Evolutionary conservation across 257 asterid species (phyloP), one percentile per base, ranked within the genome.

Genomic region (Gentiana straminea): DNA sequence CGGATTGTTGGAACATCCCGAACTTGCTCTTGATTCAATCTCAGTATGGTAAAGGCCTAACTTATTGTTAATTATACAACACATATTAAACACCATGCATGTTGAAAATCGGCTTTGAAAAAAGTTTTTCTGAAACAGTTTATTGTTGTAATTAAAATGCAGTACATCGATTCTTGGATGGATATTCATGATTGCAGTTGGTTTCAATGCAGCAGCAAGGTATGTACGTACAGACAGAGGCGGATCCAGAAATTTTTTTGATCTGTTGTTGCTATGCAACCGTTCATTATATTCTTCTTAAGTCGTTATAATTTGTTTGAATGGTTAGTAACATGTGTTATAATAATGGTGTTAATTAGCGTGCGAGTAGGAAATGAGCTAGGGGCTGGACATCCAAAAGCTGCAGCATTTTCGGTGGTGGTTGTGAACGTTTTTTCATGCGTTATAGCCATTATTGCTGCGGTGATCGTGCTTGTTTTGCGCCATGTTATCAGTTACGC

Each of bases 141-240:
- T 13, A 38, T 55, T 55, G 5, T 5, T 39, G 60, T 37, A 13
- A 38, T 33, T 9, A 39, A 13, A 37, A 37, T 77, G 65, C 80
- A 84, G 94, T 68, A 64, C 67, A 46, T 68, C 87, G 50, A 63
- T 79, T 41, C 64, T 77, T 47, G 86, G 86, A 43, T 84, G 94
- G 94, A 76, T 78, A 8, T 81, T 79, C 63, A 79, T 77, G 86
- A 71, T 84, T 7, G 51, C 91, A 1, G 84, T 84, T 15, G 91
- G 94, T 33, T 84, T 84, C 79, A 84, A 84, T 58, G 88, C 94
- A 41, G 81, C 91, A 2, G 85, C 84, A 24, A 79, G 91, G 94
- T 79, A 39, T 36, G 76, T 54, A 32, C 24, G 24, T 24, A 24
- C 24, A 24, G 24, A 24, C 1, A 24, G 24, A 24, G 24, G 24